A percentile compares a stretch with the other conserved stretches of the same genome.
phyloP scores from a whole-genome alignment of 345 rosid species.

The Linum lewisii region DNA sequence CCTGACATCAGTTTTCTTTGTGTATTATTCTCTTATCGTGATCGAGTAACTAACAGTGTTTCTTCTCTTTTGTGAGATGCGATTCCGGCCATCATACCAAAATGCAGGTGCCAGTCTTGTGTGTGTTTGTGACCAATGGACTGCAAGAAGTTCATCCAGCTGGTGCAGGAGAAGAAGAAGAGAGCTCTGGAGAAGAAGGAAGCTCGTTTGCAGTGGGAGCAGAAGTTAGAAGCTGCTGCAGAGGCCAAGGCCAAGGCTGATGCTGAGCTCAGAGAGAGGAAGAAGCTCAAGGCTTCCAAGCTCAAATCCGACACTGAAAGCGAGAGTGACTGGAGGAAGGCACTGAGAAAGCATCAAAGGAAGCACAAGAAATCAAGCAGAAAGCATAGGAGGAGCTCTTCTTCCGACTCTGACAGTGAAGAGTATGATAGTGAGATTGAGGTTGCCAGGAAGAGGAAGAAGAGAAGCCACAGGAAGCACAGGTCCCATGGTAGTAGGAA shows the following conservation, averaged over 20 bases:
- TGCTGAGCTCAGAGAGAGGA: conserved; percentile 48
- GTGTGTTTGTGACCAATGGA: conserved; percentile 56
- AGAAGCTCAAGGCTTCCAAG: conserved; percentile 46
- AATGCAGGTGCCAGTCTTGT: conserved; percentile 78
- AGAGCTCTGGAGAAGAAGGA: conserved; percentile 67
- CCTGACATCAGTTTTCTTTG: neutral
- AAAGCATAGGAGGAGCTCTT: conserved; percentile 37
- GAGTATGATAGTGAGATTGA: conserved; percentile 35
- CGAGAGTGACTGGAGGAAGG: too few relatives aligned
- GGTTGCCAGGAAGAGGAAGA: conserved; percentile 41
- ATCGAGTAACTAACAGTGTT: conserved; percentile 66
- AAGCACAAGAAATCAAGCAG: conserved; percentile 46
- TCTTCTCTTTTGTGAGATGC: conserved; percentile 97
- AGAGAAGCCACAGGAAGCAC: conserved; percentile 31
- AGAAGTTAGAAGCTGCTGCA: conserved; percentile 87
- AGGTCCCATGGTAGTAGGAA: conserved; percentile 34
- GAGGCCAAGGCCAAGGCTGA: conserved; percentile 67
- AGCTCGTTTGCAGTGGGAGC: conserved; percentile 94
- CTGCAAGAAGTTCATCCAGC: conserved; percentile 86
- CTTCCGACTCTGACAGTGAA: conserved; percentile 28
- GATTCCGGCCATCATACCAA: conserved; percentile 68
- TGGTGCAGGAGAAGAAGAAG: conserved; percentile 94
- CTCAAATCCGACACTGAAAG: too few relatives aligned
- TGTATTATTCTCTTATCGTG: neutral
- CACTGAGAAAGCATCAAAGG: too few relatives aligned